Evolutionary conservation across 2,329 filamentous ascomycete genomes (phyloP).

Genomic region (Monilinia aucupariae): DNA sequence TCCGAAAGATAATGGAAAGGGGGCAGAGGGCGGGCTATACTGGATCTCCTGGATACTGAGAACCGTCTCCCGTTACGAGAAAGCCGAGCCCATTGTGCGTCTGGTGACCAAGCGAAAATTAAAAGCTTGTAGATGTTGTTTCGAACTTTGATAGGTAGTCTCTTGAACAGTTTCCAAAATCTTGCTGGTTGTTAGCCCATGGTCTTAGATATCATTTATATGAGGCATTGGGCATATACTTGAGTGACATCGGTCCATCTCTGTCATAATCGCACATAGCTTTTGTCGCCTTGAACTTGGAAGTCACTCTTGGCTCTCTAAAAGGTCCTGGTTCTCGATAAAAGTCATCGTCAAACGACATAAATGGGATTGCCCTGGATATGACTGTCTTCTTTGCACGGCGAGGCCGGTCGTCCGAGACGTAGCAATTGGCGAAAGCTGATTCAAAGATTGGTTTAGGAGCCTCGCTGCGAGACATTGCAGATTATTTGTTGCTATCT

Average conservation of each 20-base stretch:
- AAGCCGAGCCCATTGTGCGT: background rate
- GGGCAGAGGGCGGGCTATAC: background rate
- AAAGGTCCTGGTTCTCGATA: background rate
- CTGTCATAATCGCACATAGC: background rate
- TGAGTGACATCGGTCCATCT: background rate
- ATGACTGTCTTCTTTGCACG: background rate
- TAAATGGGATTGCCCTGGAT: background rate
- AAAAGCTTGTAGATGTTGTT: background rate
- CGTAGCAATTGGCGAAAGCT: background rate
- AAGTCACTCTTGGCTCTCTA: background rate
- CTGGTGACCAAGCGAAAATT: slow-evolving; percentile 4
- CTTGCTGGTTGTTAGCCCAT: background rate
- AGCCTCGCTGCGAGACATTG: background rate
- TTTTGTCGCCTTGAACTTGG: background rate
- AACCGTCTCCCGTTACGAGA: slow-evolving; percentile 7
- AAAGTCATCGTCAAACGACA: background rate
- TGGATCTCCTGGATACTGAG: background rate
- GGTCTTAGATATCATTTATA: background rate
- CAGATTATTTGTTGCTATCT: background rate
- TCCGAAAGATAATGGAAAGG: background rate
- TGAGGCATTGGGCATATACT: background rate
- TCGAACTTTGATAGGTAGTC: background rate
- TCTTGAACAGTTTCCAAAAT: background rate
- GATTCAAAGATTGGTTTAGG: background rate
- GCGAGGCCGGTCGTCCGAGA: slow-evolving; percentile 3